phyloP scores from a whole-genome alignment of 805 yeast genomes.

The Kodamaea fukazawae region DNA sequence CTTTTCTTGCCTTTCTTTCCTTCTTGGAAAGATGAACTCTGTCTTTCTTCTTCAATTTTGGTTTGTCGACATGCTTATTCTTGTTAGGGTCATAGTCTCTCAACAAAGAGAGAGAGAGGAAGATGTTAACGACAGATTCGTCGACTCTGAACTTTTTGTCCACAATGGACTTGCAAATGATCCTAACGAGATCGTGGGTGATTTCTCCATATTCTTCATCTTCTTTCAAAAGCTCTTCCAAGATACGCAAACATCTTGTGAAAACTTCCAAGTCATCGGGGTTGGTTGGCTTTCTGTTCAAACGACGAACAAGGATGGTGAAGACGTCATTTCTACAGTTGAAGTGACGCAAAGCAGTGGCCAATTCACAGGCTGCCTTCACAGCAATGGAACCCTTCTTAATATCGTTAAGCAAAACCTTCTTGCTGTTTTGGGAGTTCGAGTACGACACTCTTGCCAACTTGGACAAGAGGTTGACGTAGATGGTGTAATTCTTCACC shows the following conservation, averaged over 20 bases:
- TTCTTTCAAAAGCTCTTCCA: slow-evolving; percentile 69
- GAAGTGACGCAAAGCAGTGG: slow-evolving; percentile 66
- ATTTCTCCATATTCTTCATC: slow-evolving; percentile 80
- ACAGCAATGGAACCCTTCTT: slow-evolving; percentile 58
- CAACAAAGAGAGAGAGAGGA: slow-evolving; percentile 64
- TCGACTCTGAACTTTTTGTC: slow-evolving; percentile 77
- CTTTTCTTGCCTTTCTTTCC: slow-evolving; percentile 84
- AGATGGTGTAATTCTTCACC: slow-evolving; percentile 64
- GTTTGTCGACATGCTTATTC: slow-evolving; percentile 40
- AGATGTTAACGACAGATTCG: slow-evolving; percentile 72
- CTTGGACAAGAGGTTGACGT: slow-evolving; percentile 53
- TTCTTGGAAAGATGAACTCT: slow-evolving; percentile 88
- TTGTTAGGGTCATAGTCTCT: slow-evolving; percentile 71
- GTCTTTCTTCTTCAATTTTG: slow-evolving; percentile 75
- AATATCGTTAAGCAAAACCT: slow-evolving; percentile 30
- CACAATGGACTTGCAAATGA: slow-evolving; percentile 66
- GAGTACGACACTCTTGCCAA: slow-evolving; percentile 39
- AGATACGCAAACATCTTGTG: slow-evolving; percentile 55
- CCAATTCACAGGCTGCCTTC: slow-evolving; percentile 76
- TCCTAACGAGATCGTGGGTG: slow-evolving; percentile 68
- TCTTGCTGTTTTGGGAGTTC: slow-evolving; percentile 36
- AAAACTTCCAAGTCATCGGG: slow-evolving; percentile 48
- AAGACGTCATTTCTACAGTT: slow-evolving; percentile 78
- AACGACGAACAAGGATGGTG: slow-evolving; percentile 61
- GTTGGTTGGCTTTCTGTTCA: slow-evolving; percentile 58